Evolutionary conservation across 2,329 filamentous ascomycete genomes (phyloP), one percentile per base, ranked within the genome.

Genomic region (Botryotinia globosa): DNA sequence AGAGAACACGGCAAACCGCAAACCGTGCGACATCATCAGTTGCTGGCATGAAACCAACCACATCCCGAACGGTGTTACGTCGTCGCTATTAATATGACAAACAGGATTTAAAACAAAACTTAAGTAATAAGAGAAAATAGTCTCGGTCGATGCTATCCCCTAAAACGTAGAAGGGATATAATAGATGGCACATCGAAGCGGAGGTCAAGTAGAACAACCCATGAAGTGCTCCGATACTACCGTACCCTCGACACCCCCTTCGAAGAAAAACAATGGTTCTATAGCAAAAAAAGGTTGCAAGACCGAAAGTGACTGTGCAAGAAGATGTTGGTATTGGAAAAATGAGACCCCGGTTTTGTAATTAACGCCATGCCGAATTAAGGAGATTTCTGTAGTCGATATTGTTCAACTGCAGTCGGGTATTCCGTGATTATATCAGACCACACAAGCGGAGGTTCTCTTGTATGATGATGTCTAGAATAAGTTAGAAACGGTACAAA

Each of bases 401-500:
- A 51, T 39, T 10, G 56, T 62, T 25, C 22, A 32, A 59, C 62
- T 42, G 42, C 64, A 37, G 18, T 61, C 37, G 74, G 71, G 64
- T 62, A 72, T 67, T 67, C 44, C 48, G 51, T 71, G 71, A 76
- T 76, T 92, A 98, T 88, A 98, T 98, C 83, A 98, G 87, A 88
- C 95, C 95, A 84, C 94, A 98, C 83, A 97, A 89, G 83, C 96
- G 92, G 77, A 99, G 90, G 85, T 99, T 99, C 85, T 98, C 96
- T 87, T 99, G 96, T 83, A 99, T 99, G 85, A 99, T 99, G 83
- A 99, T 99, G 85, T 99, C 96, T 97, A 77, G 3, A 68, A 37
- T 39, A 22, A 42, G 80, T 91, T 84, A 90, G 85, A 72, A 75
- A 44, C 56, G 32, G 45, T 54, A 5, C 1, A 14, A 34, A 61